A percentile compares a stretch with the other conserved stretches of the same genome.
These are phyloP conservation scores for Plenodomus tracheiphilus DNA, from an alignment of 2,329 filamentous ascomycete species.

Conservation along the genomic window DNA sequence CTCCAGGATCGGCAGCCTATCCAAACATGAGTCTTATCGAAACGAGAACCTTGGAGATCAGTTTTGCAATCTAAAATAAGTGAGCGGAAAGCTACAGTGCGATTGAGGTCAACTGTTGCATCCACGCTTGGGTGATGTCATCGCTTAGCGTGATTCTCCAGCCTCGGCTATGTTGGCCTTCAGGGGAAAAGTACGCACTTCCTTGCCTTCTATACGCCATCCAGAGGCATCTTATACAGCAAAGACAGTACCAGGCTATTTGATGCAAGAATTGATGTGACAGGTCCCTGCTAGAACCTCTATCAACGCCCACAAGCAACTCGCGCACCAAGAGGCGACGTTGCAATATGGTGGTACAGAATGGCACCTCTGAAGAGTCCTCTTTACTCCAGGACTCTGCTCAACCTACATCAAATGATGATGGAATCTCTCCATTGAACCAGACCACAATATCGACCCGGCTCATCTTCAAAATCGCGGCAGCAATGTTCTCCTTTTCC, in stretches of 20 bases:
- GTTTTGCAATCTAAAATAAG: no score
- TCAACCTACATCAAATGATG: not conserved
- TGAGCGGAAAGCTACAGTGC: no score
- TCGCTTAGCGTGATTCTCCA: not conserved
- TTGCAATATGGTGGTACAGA: not conserved
- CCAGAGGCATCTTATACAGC: not conserved
- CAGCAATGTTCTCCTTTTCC: constrained; percentile 62
- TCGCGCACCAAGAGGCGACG: not conserved
- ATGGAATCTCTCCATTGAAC: not conserved
- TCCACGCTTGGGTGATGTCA: not conserved
- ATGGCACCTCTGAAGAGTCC: not conserved
- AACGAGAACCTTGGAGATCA: no score
- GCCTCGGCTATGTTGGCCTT: not conserved
- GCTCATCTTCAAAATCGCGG: constrained; percentile 47
- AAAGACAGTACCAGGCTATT: not conserved
- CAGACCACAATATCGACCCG: not conserved
- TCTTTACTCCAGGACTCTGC: constrained; percentile 5
- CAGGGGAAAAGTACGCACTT: not conserved
- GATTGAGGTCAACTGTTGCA: no score
- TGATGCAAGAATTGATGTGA: not conserved
- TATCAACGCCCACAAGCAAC: not conserved
- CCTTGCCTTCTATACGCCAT: not conserved
- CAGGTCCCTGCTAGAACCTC: not conserved
- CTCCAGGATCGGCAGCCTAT: no score
- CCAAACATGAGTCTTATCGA: no score